Evolutionary conservation across 2,329 filamentous ascomycete genomes (phyloP).

Genomic region (Drechslera avenae): DNA sequence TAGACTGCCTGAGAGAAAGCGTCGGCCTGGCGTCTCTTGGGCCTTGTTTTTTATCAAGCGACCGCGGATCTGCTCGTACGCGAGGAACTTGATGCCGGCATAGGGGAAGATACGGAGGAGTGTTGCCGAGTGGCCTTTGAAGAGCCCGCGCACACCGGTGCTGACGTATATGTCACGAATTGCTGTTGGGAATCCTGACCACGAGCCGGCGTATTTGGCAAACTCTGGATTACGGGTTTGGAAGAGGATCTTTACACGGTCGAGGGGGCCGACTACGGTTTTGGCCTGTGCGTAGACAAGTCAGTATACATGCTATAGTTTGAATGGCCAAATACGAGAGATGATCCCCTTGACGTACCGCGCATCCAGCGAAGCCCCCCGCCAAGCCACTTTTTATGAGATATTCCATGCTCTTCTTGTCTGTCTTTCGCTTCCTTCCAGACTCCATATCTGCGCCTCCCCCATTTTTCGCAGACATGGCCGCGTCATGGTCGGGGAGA

Average conservation of each 20-base stretch:
- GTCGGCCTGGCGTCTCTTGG: slow-evolving; percentile 79
- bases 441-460: slow-evolving; percentile 1
- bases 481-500: slow-evolving; percentile 57
- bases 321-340: too few species aligned
- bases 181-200: slow-evolving; percentile 80
- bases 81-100: slow-evolving; percentile 95
- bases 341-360: slow-evolving; percentile 70
- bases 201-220: slow-evolving; percentile 87
- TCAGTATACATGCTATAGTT: slow-evolving; percentile 13
- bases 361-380: slow-evolving; percentile 88
- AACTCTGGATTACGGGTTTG: slow-evolving; percentile 95
- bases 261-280: slow-evolving; percentile 91
- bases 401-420: slow-evolving; percentile 82
- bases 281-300: slow-evolving; percentile 69
- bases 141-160: slow-evolving; percentile 78
- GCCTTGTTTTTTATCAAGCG: slow-evolving; percentile 71
- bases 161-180: slow-evolving; percentile 80
- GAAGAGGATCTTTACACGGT: slow-evolving; percentile 98
- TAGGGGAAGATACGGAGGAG: slow-evolving; percentile 95
- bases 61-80: slow-evolving; percentile 93
- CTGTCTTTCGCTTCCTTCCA: slow-evolving; percentile 52
- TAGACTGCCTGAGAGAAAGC: slow-evolving; percentile 73
- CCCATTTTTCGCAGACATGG: slow-evolving; percentile 49
- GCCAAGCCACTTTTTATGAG: slow-evolving; percentile 81
- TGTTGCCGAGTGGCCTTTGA: slow-evolving; percentile 92